Evolutionary conservation across 2,329 filamentous ascomycete species (phyloP), one percentile per base, ranked within the genome.

Genomic region (Aspergillaceae sp.): DNA sequence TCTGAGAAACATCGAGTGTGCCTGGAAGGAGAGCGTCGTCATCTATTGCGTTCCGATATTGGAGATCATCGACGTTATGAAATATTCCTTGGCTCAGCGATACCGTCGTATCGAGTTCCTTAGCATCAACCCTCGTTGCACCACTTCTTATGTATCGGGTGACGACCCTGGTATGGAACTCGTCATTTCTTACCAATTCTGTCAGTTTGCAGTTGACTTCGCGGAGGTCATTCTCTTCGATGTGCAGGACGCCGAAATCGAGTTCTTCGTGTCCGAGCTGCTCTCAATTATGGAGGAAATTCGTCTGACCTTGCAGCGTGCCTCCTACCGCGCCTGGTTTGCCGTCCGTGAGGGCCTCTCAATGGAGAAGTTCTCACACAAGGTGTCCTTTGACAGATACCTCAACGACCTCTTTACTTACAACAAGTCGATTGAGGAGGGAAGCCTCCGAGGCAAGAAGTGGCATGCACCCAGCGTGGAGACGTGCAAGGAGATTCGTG

Each of bases 111-210:
- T 50, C 5, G 61, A 60, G 2, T 43, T 64, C 9, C 48, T 66
- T 29, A 56, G 53, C 11, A 55, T 53, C 7, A 57, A 54, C 33
- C 46, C 44, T 11, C 47, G 48, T 40, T 55, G 54, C 8, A 43
- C 56, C 34, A 53, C 49, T 7, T 46, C 44, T 7, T 29, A 41
- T 10, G 43, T 48, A 7, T 38, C 36, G 10, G 43, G 53, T 27
- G 58, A 59, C 7, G 56, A 59, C 37, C 58, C 57, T 1, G 63
- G 62, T 3, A 44, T 66, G 51, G 64, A 67, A 41, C 49, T 65
- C 7, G 55, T 64, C 7, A 54, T 67, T 40, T 47, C 46, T 5
- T 56, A 63, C 29, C 46, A 57, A 28, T 64, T 59, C 38, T 53
- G 56, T 19, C 62, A 64, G 44, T 66, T 61, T 46, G 44, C 64